Evolutionary conservation across 768 basidiomycete species (phyloP).

Genomic region (Hemileccinum impolitum): DNA sequence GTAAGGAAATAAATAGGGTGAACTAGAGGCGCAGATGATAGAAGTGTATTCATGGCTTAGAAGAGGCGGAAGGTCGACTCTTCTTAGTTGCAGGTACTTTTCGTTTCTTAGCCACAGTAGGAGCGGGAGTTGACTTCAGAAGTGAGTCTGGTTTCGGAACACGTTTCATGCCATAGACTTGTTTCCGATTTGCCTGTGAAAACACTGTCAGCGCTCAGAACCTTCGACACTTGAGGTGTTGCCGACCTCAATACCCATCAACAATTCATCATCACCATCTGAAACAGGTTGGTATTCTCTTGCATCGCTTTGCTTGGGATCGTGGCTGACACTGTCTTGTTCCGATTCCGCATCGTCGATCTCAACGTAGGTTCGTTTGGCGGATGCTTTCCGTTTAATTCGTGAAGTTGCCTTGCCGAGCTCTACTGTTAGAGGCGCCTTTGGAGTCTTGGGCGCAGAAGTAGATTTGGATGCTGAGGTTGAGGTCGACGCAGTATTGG

Average conservation of each 20-base stretch:
- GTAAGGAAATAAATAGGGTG: slow-evolving; percentile 12
- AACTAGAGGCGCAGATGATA: neutral
- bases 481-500: slow-evolving; percentile 14
- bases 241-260: slow-evolving; percentile 57
- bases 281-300: slow-evolving; percentile 20
- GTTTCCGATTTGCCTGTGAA: slow-evolving; percentile 40
- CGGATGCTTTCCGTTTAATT: slow-evolving; percentile 15
- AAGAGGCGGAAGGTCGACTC: slow-evolving; percentile 5
- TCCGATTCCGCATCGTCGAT: slow-evolving; percentile 30
- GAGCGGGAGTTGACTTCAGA: slow-evolving; percentile 7
- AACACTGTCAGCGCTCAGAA: neutral
- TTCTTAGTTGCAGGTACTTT: slow-evolving; percentile 15
- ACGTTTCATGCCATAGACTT: slow-evolving; percentile 32
- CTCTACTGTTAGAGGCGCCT: slow-evolving; percentile 2
- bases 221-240: slow-evolving; percentile 3
- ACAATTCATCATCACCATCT: slow-evolving; percentile 58
- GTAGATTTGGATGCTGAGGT: slow-evolving; percentile 6
- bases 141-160: slow-evolving; percentile 8
- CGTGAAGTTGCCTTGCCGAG: slow-evolving; percentile 10
- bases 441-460: slow-evolving; percentile 10
- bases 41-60: slow-evolving; percentile 7
- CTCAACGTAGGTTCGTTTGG: slow-evolving; percentile 30
- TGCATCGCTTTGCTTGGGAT: slow-evolving; percentile 9
- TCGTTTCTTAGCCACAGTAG: slow-evolving; percentile 19
- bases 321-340: slow-evolving; percentile 14